Conservation (phyloP, 345 rosid species). For the Hypericum androsaemum region DNA sequence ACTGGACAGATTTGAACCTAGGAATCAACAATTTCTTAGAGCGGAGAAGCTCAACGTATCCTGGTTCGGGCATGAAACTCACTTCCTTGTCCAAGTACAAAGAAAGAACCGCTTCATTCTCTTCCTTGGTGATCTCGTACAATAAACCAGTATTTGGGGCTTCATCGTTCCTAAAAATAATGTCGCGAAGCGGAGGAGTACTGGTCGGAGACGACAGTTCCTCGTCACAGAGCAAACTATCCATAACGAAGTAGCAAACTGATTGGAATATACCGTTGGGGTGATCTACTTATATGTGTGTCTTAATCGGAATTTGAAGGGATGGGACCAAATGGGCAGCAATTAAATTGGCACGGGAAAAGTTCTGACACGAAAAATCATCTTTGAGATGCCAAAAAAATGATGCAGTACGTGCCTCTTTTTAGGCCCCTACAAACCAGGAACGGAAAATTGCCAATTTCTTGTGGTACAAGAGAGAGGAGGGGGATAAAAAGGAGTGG, state of each 20-base stretch:
- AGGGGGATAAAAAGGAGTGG: too few relatives aligned
- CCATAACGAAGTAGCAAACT: constrained; percentile 10
- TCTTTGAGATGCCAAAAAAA: too few relatives aligned
- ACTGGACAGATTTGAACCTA: constrained; percentile 28
- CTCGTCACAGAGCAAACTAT: constrained; percentile 43
- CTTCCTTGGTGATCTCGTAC: constrained; percentile 15
- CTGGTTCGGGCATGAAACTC: constrained; percentile 26
- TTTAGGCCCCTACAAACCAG: too few relatives aligned
- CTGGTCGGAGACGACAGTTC: constrained; percentile 27
- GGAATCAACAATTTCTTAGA: constrained; percentile 15
- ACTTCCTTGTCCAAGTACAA: constrained; percentile 25
- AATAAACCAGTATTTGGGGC: neutral
- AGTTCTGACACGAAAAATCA: constrained; percentile 16
- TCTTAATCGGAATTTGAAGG: neutral
- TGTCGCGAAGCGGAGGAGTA: neutral
- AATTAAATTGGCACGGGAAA: neutral
- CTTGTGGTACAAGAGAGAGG: too few relatives aligned
- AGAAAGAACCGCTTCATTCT: constrained; percentile 14
- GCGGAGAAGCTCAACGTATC: constrained; percentile 20
- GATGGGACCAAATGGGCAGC: neutral
- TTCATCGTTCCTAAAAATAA: neutral
- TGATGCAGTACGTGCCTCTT: too few relatives aligned
- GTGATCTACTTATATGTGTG: too few relatives aligned
- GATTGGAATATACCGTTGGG: neutral
- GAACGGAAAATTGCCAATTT: too few relatives aligned